phyloP scores from a whole-genome alignment of 228 moss, liverwort and hornwort species.

The Sphagnum magellanicum region DNA sequence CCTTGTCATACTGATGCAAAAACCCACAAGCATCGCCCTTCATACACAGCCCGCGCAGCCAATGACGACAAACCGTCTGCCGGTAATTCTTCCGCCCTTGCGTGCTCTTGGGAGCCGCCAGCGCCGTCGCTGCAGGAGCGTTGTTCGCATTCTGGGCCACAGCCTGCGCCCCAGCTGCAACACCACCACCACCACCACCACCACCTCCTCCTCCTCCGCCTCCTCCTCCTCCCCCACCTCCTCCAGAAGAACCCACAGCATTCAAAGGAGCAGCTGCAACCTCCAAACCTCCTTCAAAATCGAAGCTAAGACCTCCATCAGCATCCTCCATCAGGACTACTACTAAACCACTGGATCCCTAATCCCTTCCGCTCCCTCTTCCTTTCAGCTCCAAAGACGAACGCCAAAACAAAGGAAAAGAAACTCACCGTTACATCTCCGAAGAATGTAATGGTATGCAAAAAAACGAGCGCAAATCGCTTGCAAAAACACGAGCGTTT shows the following conservation, averaged over 20 bases:
- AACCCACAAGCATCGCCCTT: constrained; percentile 99
- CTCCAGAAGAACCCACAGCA: background rate
- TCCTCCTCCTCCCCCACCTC: too few species aligned
- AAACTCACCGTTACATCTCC: too few species aligned
- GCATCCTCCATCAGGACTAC: constrained; percentile 68
- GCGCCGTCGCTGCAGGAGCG: constrained; percentile 31
- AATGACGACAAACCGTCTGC: constrained; percentile 96
- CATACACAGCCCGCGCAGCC: constrained; percentile 97
- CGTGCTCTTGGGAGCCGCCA: constrained; percentile 51
- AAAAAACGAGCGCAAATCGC: too few species aligned
- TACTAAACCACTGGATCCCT: too few species aligned
- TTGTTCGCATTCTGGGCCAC: constrained; percentile 13
- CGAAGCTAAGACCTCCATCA: constrained; percentile 88
- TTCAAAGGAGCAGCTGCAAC: constrained; percentile 9
- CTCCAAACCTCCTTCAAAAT: constrained; percentile 95
- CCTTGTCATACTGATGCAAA: constrained; percentile 97
- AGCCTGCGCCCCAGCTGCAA: constrained; percentile 14
- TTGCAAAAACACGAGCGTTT: too few species aligned
- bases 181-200: constrained; percentile 42
- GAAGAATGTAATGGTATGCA: too few species aligned
- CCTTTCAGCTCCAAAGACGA: too few species aligned
- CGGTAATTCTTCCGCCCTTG: constrained; percentile 92
- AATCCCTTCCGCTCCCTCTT: too few species aligned
- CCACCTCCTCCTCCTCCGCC: too few species aligned
- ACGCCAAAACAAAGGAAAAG: too few species aligned